These are phyloP conservation scores for Neltuma alba DNA, from an alignment of 306 rosid species.

Conservation along the genomic window DNA sequence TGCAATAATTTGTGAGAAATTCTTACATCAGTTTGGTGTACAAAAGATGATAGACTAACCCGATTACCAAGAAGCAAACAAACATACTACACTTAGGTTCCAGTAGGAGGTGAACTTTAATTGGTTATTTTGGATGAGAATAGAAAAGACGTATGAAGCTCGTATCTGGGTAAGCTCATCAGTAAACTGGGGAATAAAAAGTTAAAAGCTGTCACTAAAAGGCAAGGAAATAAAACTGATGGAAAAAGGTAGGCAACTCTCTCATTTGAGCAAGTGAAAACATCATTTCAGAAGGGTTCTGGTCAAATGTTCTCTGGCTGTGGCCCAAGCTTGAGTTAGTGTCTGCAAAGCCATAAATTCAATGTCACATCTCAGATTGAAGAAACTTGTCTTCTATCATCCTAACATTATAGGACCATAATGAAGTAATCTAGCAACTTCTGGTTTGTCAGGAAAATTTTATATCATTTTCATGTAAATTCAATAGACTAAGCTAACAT, in stretches of 20 bases:
- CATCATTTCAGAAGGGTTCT: slow-evolving; percentile 75
- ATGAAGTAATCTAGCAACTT: slow-evolving; percentile 1
- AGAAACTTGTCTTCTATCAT: background rate
- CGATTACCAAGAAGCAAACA: background rate
- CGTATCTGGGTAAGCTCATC: slow-evolving; percentile 6
- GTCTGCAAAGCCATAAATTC: slow-evolving; percentile 55
- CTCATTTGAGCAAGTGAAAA: slow-evolving; percentile 8
- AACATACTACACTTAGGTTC: background rate
- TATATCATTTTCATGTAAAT: background rate
- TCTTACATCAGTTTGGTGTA: background rate
- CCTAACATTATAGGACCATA: slow-evolving; percentile 1
- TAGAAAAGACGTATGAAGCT: background rate
- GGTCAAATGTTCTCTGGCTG: slow-evolving; percentile 81
- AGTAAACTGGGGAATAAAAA: slow-evolving; percentile 7
- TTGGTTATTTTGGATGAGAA: background rate
- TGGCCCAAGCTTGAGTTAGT: slow-evolving; percentile 86
- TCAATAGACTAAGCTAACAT: background rate
- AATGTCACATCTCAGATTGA: slow-evolving; percentile 26
- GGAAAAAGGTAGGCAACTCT: slow-evolving; percentile 4
- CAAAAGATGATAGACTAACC: background rate
- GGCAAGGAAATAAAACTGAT: background rate
- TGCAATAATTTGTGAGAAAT: background rate
- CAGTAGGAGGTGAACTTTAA: background rate
- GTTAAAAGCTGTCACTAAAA: background rate
- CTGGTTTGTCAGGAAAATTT: slow-evolving; percentile 3